These are phyloP conservation scores for Pinus albicaulis DNA, from an alignment of 75 land plant genomes.

Conservation along the genomic window DNA sequence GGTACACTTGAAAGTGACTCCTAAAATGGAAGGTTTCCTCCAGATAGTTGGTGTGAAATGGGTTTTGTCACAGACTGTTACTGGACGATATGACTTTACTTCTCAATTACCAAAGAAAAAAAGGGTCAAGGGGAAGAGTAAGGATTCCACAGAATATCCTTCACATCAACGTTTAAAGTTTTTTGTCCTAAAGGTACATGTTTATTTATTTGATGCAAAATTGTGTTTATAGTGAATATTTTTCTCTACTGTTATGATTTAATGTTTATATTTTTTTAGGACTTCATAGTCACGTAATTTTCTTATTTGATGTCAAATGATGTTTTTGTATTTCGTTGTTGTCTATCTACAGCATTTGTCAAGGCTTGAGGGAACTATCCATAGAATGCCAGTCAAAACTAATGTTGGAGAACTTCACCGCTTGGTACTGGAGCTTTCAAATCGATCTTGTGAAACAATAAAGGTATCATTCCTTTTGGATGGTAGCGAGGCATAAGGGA, in stretches of 20 bases:
- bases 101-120: conserved; percentile 40
- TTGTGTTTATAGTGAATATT: background rate
- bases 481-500: background rate
- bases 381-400: conserved; percentile 52
- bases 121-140: conserved; percentile 32
- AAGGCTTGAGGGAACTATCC: conserved; percentile 74
- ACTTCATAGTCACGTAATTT: background rate
- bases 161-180: conserved; percentile 56
- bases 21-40: conserved; percentile 69
- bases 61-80: conserved; percentile 61
- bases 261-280: background rate
- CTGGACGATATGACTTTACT: conserved; percentile 67
- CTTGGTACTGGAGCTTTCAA: conserved; percentile 76
- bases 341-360: conserved; percentile 63
- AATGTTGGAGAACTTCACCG: conserved; percentile 72
- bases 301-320: conserved; percentile 1
- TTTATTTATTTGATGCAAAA: background rate
- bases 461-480: conserved; percentile 43
- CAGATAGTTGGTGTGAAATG: conserved; percentile 87
- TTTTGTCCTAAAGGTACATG: conserved; percentile 68
- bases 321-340: no score
- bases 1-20: conserved; percentile 79
- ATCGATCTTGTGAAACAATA: conserved; percentile 61
- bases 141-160: conserved; percentile 19
- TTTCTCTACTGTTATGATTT: background rate